A percentile compares a stretch with the other conserved stretches of the same genome.
Evolutionary conservation across 2,329 filamentous ascomycete species (phyloP).

Genomic region (Zasmidium citrigriseum): DNA sequence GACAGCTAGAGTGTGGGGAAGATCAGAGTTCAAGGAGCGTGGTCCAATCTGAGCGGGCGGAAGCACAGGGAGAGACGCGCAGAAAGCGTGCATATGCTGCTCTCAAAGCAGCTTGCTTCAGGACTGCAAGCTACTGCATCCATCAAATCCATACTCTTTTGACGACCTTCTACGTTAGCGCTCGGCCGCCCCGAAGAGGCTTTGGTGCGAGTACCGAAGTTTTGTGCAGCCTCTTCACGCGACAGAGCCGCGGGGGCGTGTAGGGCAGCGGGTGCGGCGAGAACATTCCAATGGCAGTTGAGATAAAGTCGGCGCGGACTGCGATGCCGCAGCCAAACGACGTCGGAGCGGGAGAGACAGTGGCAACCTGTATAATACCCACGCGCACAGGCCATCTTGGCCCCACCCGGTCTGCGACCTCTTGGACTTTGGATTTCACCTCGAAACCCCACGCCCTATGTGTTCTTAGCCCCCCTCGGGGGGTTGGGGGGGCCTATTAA

Average conservation of each 20-base stretch:
- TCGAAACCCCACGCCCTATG: no score
- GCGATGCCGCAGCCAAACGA: constrained; percentile 12
- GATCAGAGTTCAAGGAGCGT: constrained; percentile 3
- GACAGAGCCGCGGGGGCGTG: constrained; percentile 2
- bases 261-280: constrained; percentile 10
- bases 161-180: constrained; percentile 9
- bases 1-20: constrained; percentile 13
- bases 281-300: constrained; percentile 10
- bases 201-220: constrained; percentile 4
- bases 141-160: constrained; percentile 1
- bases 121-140: constrained; percentile 2
- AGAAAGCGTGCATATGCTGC: background rate
- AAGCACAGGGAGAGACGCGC: background rate
- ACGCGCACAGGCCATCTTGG: background rate
- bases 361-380: background rate
- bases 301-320: constrained; percentile 11
- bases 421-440: no score
- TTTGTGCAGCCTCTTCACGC: background rate
- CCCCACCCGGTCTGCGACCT: background rate
- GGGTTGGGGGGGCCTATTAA: no score
- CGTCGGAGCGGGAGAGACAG: constrained; percentile 18
- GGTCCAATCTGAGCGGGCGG: background rate
- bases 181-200: constrained; percentile 17
- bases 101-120: constrained; percentile 5
- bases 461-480: no score